A percentile compares a stretch with the other conserved stretches of the same genome.
Evolutionary conservation across 2,329 filamentous ascomycete species (phyloP).

Genomic region (Sclerotinia trifoliorum): DNA sequence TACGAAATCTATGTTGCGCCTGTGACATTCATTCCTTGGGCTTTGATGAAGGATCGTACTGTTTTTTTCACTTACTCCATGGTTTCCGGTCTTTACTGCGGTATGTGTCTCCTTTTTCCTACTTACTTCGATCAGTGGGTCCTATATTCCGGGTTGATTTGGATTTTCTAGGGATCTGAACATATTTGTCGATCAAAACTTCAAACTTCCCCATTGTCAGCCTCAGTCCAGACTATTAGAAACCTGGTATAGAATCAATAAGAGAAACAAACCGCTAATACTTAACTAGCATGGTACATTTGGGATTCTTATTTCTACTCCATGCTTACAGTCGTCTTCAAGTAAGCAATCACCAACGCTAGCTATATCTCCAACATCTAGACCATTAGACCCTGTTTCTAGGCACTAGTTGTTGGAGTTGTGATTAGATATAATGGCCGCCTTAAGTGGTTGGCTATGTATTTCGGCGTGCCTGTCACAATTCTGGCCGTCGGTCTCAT

Average conservation of each 20-base stretch:
- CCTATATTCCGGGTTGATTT: neutral
- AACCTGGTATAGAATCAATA: neutral
- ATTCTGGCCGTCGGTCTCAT: slow-evolving; percentile 56
- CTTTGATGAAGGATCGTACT: slow-evolving; percentile 57
- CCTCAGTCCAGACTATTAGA: neutral
- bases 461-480: slow-evolving; percentile 53
- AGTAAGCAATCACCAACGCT: slow-evolving; percentile 48
- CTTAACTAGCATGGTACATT: slow-evolving; percentile 51
- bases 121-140: neutral
- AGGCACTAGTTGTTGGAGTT: slow-evolving; percentile 48
- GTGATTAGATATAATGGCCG: slow-evolving; percentile 50
- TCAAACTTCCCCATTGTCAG: too few species aligned
- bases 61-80: slow-evolving; percentile 66
- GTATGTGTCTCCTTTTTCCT: neutral
- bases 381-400: slow-evolving; percentile 51
- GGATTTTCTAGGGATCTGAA: too few species aligned
- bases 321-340: slow-evolving; percentile 53
- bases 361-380: slow-evolving; percentile 52
- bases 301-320: slow-evolving; percentile 59
- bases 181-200: too few species aligned
- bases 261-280: neutral
- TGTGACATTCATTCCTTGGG: slow-evolving; percentile 57
- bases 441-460: slow-evolving; percentile 54
- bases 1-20: slow-evolving; percentile 47
- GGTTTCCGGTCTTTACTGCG: slow-evolving; percentile 60